Evolutionary conservation across 495 filamentous ascomycete species (phyloP).

Genomic region (Annulohypoxylon moriforme): DNA sequence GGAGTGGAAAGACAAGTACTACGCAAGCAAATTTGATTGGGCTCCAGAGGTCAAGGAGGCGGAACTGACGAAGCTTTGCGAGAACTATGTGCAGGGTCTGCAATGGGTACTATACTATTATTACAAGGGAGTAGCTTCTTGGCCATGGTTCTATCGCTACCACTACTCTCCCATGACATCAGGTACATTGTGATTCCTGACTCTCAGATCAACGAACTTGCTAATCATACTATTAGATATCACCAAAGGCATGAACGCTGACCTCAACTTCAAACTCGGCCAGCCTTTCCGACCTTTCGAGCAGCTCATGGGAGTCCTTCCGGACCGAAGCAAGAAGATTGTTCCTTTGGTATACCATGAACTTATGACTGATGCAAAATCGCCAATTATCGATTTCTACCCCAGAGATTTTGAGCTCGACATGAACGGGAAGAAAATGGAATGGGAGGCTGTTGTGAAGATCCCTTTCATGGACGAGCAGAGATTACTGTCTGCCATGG

Average conservation of each 20-base stretch:
- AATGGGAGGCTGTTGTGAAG: conserved; percentile 99
- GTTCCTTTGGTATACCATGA: conserved; percentile 89
- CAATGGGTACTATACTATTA: conserved; percentile 99
- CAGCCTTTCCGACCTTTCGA: conserved; percentile 95
- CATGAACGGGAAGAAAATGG: conserved; percentile 99
- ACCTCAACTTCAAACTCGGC: conserved; percentile 91
- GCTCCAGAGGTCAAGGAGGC: conserved; percentile 78
- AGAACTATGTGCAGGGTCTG: conserved; percentile 97
- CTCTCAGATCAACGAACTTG: not conserved
- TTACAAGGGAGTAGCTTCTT: conserved; percentile 94
- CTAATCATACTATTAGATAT: conserved; percentile 69
- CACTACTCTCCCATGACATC: conserved; percentile 99
- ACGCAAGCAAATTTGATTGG: conserved; percentile 90
- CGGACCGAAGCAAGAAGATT: conserved; percentile 95
- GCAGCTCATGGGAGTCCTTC: conserved; percentile 98
- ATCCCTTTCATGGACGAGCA: conserved; percentile 98
- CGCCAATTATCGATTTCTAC: conserved; percentile 99
- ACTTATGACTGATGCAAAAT: conserved; percentile 89
- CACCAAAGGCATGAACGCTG: conserved; percentile 83
- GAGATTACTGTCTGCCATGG: conserved; percentile 85
- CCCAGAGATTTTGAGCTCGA: conserved; percentile 97
- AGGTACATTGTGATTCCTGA: conserved; percentile 58
- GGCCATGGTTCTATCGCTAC: conserved; percentile 98
- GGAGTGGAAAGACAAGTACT: conserved; percentile 94
- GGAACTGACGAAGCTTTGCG: conserved; percentile 83